phyloP scores from a whole-genome alignment of 1,284 basidiomycete species.

The Neolentinus lepideus region DNA sequence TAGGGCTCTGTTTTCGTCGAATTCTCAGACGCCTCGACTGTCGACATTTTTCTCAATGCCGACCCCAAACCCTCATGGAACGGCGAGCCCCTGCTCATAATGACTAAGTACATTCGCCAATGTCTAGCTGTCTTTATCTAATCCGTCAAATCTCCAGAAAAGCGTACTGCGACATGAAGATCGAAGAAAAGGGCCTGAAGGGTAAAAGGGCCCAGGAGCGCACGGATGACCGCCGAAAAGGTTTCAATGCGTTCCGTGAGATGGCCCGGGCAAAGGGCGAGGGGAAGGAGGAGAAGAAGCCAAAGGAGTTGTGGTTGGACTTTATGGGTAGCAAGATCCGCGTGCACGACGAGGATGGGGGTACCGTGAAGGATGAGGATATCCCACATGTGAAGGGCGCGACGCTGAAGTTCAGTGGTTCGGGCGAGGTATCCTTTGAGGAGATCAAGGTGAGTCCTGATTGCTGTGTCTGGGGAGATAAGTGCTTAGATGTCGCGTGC shows the following conservation, averaged over 20 bases:
- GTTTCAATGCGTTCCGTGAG: conserved; percentile 90
- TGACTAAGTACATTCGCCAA: conserved; percentile 68
- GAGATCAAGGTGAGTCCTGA: conserved; percentile 55
- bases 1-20: conserved; percentile 93
- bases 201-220: conserved; percentile 56
- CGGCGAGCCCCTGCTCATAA: conserved; percentile 69
- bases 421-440: conserved; percentile 56
- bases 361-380: conserved; percentile 62
- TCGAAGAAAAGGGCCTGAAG: conserved; percentile 88
- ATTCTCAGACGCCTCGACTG: conserved; percentile 70
- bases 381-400: conserved; percentile 68
- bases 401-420: conserved; percentile 71
- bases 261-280: conserved; percentile 45
- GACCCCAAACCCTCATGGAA: conserved; percentile 78
- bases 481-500: conserved; percentile 5
- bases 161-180: conserved; percentile 95
- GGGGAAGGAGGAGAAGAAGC: conserved; percentile 30
- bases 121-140: neutral
- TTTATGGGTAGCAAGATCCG: conserved; percentile 62
- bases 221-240: conserved; percentile 38
- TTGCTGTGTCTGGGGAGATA: conserved; percentile 14
- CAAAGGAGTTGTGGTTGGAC: conserved; percentile 57
- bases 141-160: conserved; percentile 23
- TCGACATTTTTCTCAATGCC: conserved; percentile 72
- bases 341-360: conserved; percentile 59